Evolutionary conservation across 495 filamentous ascomycete species (phyloP), one percentile per base, ranked within the genome.

Genomic region (Hypoxylon subgilvum): DNA sequence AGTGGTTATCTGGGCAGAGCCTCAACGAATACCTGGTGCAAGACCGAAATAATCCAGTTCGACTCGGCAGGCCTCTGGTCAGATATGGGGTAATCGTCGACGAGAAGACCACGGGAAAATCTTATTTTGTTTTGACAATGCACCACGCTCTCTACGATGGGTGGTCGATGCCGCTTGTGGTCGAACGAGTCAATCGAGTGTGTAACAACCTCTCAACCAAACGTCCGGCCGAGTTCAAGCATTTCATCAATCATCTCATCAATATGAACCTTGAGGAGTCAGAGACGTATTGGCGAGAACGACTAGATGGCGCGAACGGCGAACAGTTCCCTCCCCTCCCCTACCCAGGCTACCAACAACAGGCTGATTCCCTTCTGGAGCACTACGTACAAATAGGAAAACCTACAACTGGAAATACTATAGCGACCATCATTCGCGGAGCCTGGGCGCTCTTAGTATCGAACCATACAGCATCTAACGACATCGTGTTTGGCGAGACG

Each of bases 81-180:
- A 75, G 80, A 22, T 86, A 83, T 46, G 80, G 76, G 3, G 73
- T 86, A 17, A 62, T 86, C 7, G 6, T 32, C 18, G 66, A 67
- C 4, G 62, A 74, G 14, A 65, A 50, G 3, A 67, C 72, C 13
- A 68, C 78, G 66, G 65, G 66, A 69, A 52, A 71, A 61, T 22
- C 54, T 18, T 55, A 80, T 52, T 82, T 87, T 58, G 75, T 86
- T 4, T 78, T 84, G 70, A 88, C 84, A 1, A 76, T 86, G 41
- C 86, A 89, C 53, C 86, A 90, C 49, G 81, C 82, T 1, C 63
- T 89, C 1, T 91, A 89, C 52, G 87, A 90, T 46, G 85, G 86
- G 13, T 88, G 85, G 83, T 84, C 79, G 6, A 77, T 85, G 68
- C 74, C 76, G 4, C 61, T 86, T 0, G 73, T 87, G 9, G 71